A percentile compares a stretch with the other conserved stretches of the same genome.
Conservation (phyloP, 768 basidiomycete species). For the Ramaria sp. region DNA sequence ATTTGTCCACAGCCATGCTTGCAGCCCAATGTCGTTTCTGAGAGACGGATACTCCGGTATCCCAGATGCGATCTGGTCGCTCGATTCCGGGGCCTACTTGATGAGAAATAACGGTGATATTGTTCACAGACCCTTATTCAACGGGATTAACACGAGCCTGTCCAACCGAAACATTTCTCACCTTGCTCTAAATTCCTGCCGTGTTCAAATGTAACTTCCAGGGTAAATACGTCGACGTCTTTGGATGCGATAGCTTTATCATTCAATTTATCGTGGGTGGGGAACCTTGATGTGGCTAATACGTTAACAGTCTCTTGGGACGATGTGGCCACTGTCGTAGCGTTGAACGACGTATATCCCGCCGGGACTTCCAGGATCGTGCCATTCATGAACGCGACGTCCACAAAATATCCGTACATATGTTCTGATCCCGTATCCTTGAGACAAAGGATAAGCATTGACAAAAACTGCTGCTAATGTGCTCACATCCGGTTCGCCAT, state of each 20-base stretch:
- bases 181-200: neutral
- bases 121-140: neutral
- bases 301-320: neutral
- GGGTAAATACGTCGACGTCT: neutral
- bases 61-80: neutral
- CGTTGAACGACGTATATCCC: neutral
- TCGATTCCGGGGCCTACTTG: neutral
- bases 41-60: no score
- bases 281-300: neutral
- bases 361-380: neutral
- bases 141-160: neutral
- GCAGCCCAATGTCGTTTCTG: neutral
- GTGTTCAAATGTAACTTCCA: neutral
- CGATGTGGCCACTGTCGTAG: neutral
- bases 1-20: neutral
- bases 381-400: neutral
- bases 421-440: neutral
- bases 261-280: neutral
- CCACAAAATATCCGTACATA: neutral
- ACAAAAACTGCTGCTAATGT: neutral
- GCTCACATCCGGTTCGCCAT: neutral
- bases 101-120: neutral
- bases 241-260: neutral
- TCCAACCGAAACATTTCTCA: neutral
- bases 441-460: neutral